A percentile compares a stretch with the other conserved stretches of the same genome.
Conservation (phyloP, 495 filamentous ascomycete genomes). For the Staphylotrichum longicolle region DNA sequence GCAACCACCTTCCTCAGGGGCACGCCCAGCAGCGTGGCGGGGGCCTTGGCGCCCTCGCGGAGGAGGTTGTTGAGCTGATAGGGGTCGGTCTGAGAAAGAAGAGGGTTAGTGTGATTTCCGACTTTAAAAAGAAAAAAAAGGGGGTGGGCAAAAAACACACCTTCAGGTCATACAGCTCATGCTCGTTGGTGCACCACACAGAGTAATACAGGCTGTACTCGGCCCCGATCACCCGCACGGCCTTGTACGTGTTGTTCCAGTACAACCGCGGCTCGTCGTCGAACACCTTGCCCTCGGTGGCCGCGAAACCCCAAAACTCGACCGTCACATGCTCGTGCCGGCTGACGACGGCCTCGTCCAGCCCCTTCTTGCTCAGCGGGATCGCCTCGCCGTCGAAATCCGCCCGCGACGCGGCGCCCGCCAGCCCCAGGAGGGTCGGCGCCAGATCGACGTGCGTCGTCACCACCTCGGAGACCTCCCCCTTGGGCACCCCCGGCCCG, state of each 20-base stretch:
- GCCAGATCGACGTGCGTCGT: conserved; percentile 70
- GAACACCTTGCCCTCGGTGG: conserved; percentile 49
- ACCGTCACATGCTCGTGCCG: conserved; percentile 65
- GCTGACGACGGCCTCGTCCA: conserved; percentile 30
- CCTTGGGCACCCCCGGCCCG: conserved; percentile 55
- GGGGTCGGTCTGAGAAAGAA: conserved; percentile 49
- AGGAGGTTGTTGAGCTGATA: conserved; percentile 61
- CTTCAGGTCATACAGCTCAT: conserved; percentile 62
- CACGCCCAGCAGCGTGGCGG: conserved; percentile 43
- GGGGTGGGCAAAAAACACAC: conserved; percentile 31
- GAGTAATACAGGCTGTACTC: conserved; percentile 61
- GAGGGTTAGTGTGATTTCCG: conserved; percentile 1
- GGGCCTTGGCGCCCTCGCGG: conserved; percentile 24
- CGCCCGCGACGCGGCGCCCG: conserved; percentile 45
- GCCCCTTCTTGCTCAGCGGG: conserved; percentile 40
- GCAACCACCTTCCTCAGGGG: conserved; percentile 44
- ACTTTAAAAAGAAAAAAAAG: background rate
- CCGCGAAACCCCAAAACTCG: conserved; percentile 60
- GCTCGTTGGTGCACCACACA: conserved; percentile 64
- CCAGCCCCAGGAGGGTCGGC: conserved; percentile 60
- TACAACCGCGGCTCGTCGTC: conserved; percentile 19
- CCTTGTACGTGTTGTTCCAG: conserved; percentile 65
- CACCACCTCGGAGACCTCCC: conserved; percentile 50
- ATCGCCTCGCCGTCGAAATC: conserved; percentile 63
- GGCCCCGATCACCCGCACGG: conserved; percentile 53